A percentile compares a stretch with the other conserved stretches of the same genome.
Evolutionary conservation across 2,329 filamentous ascomycete species (phyloP).

Genomic region (Trichoderma sp.): DNA sequence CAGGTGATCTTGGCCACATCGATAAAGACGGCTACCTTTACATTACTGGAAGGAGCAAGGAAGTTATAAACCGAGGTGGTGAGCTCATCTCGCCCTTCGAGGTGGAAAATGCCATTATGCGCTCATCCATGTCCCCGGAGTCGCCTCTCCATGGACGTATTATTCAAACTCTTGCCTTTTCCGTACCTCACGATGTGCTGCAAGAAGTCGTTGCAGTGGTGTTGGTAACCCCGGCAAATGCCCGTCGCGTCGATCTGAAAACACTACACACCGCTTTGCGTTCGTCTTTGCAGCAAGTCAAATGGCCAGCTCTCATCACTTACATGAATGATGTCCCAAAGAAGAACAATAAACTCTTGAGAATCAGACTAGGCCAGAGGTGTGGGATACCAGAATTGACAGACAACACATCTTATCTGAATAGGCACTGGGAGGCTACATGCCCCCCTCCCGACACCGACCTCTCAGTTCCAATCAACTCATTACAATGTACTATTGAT

Average conservation of each 20-base stretch:
- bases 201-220: slow-evolving; percentile 61
- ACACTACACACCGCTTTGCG: slow-evolving; percentile 53
- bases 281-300: slow-evolving; percentile 54
- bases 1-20: slow-evolving; percentile 58
- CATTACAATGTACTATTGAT: slow-evolving; percentile 42
- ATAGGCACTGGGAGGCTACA: slow-evolving; percentile 54
- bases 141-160: slow-evolving; percentile 53
- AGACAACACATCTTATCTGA: slow-evolving; percentile 48
- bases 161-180: slow-evolving; percentile 57
- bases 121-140: slow-evolving; percentile 46
- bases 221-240: slow-evolving; percentile 51
- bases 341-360: slow-evolving; percentile 61
- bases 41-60: slow-evolving; percentile 59
- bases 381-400: slow-evolving; percentile 50
- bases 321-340: slow-evolving; percentile 61
- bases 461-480: slow-evolving; percentile 47
- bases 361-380: slow-evolving; percentile 56
- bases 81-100: slow-evolving; percentile 64
- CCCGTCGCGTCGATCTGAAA: slow-evolving; percentile 52
- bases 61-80: slow-evolving; percentile 61
- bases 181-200: slow-evolving; percentile 54
- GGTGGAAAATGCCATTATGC: slow-evolving; percentile 60
- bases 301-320: slow-evolving; percentile 55
- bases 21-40: slow-evolving; percentile 56
- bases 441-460: slow-evolving; percentile 55